Conservation (phyloP, 2,329 filamentous ascomycete species). For the Ceratocystis diversiconidia region DNA sequence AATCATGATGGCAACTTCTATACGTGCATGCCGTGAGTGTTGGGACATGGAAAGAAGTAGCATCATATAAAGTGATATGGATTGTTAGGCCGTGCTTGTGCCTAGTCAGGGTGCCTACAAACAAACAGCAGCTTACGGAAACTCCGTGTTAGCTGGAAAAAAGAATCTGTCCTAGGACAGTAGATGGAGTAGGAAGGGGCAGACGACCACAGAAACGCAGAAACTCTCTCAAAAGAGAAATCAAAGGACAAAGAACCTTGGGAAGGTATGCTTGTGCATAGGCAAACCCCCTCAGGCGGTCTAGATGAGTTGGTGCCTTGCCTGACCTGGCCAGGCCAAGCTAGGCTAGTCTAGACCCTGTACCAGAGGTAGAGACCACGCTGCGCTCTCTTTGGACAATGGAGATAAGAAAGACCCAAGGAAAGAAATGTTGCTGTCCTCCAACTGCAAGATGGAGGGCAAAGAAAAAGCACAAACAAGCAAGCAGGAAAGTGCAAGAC, state of each 20-base stretch:
- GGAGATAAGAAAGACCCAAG: neutral
- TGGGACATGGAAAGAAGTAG: no score
- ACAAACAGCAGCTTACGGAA: neutral
- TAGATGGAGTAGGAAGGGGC: neutral
- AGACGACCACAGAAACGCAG: neutral
- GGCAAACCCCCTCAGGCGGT: no score
- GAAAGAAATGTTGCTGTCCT: neutral
- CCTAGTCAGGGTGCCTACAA: neutral
- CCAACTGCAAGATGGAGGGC: neutral
- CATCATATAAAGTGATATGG: no score
- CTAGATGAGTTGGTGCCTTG: no score
- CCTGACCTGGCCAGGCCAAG: neutral
- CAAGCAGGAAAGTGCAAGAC: neutral
- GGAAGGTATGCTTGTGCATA: no score
- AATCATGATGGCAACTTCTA: neutral
- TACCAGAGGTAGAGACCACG: neutral
- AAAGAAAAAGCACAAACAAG: neutral
- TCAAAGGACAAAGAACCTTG: no score
- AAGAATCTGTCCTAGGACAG: neutral
- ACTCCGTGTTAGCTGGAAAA: neutral
- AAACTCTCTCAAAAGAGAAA: no score
- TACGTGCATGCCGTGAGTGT: no score
- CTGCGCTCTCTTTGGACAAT: neutral
- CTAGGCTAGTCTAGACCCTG: neutral
- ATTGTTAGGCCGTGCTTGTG: no score